These are phyloP conservation scores for Blastomyces silverae DNA, from an alignment of 2,329 filamentous ascomycete species.

Conservation along the genomic window DNA sequence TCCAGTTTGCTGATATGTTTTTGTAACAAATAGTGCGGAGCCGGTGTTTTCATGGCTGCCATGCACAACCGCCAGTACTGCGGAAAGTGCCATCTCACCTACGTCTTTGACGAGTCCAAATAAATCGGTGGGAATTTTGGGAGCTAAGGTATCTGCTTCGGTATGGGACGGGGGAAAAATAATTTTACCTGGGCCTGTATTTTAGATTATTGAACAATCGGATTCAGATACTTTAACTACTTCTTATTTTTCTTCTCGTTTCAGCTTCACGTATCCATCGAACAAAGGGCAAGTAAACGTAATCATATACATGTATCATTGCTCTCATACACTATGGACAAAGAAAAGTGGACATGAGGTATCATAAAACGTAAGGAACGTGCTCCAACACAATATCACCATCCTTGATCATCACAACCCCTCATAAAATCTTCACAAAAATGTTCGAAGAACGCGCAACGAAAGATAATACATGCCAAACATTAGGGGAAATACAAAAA, in stretches of 20 bases:
- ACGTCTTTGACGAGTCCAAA: constrained; percentile 62
- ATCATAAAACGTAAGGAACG: background rate
- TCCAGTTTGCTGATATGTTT: constrained; percentile 6
- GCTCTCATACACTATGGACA: background rate
- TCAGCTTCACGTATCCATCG: too few relatives aligned
- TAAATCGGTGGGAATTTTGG: constrained; percentile 29
- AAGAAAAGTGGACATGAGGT: background rate
- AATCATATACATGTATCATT: background rate
- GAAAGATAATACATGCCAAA: background rate
- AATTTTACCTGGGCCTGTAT: background rate
- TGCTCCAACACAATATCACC: background rate
- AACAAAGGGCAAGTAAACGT: too few relatives aligned
- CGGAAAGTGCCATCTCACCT: constrained; percentile 63
- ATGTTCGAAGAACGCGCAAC: background rate
- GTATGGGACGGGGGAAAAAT: background rate
- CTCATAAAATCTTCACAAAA: background rate
- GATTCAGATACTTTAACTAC: background rate
- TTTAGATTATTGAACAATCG: constrained; percentile 2
- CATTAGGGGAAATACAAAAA: background rate
- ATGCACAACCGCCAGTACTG: constrained; percentile 99
- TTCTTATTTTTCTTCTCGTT: background rate
- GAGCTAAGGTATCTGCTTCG: background rate
- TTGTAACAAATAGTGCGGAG: constrained; percentile 65
- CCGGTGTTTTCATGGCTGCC: constrained; percentile 99
- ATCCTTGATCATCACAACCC: background rate